A percentile compares a stretch with the other conserved stretches of the same genome.
Evolutionary conservation across 2,329 filamentous ascomycete species (phyloP).

Genomic region (Neurospora crassa): DNA sequence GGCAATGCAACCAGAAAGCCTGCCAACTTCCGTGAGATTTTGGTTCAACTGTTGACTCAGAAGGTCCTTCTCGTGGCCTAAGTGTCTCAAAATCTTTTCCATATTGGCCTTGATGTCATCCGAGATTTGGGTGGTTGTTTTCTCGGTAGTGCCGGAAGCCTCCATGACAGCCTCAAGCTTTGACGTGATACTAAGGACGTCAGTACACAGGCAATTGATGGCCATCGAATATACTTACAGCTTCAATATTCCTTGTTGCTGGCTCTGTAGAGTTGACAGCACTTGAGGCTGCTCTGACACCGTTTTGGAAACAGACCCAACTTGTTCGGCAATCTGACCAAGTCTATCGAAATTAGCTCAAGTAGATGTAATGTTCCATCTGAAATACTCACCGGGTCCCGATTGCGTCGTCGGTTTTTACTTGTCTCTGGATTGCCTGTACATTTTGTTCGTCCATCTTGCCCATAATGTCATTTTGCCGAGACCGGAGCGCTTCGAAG

Average conservation of each 20-base stretch:
- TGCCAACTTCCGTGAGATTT: slow-evolving; percentile 14
- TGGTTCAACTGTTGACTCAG: slow-evolving; percentile 11
- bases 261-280: slow-evolving; percentile 3
- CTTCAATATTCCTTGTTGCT: background rate
- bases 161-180: slow-evolving; percentile 13
- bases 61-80: slow-evolving; percentile 13
- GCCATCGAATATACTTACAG: background rate
- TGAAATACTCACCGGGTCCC: slow-evolving; percentile 3
- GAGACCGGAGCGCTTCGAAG: slow-evolving; percentile 8
- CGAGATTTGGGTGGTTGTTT: slow-evolving; percentile 6
- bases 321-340: slow-evolving; percentile 5
- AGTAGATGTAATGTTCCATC: background rate
- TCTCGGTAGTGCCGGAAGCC: background rate
- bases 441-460: slow-evolving; percentile 8
- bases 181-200: slow-evolving; percentile 7
- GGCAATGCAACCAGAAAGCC: slow-evolving; percentile 8
- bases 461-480: slow-evolving; percentile 11
- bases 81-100: slow-evolving; percentile 2
- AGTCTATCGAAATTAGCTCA: slow-evolving; percentile 6
- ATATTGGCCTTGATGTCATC: slow-evolving; percentile 8
- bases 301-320: slow-evolving; percentile 6
- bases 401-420: slow-evolving; percentile 1
- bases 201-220: background rate
- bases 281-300: slow-evolving; percentile 5
- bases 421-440: background rate